Evolutionary conservation across 768 basidiomycete genomes (phyloP).

Genomic region (Pisolithus sp.): DNA sequence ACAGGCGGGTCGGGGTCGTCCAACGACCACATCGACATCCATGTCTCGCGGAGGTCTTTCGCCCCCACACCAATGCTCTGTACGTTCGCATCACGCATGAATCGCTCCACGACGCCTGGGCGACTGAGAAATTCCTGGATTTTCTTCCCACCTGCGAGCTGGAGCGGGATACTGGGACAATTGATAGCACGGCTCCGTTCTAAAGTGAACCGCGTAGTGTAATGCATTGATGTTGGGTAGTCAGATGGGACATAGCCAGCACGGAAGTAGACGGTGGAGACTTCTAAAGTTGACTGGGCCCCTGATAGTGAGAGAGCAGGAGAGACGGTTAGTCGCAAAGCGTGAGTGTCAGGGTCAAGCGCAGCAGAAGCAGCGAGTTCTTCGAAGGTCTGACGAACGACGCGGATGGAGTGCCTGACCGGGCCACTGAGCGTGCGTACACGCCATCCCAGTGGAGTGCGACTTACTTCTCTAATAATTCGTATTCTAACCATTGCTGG

Average conservation of each 20-base stretch:
- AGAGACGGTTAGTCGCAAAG: slow-evolving; percentile 31
- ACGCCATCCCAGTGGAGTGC: background rate
- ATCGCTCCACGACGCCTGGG: slow-evolving; percentile 66
- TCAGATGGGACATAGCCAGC: slow-evolving; percentile 83
- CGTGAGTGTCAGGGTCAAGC: slow-evolving; percentile 41
- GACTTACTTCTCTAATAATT: slow-evolving; percentile 68
- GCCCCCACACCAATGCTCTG: slow-evolving; percentile 22
- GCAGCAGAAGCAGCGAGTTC: slow-evolving; percentile 56
- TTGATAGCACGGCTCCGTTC: slow-evolving; percentile 86
- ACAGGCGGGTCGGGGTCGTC: slow-evolving; percentile 16
- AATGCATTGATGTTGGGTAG: slow-evolving; percentile 60
- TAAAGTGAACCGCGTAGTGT: slow-evolving; percentile 66
- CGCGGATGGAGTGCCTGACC: slow-evolving; percentile 63
- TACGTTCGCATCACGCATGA: slow-evolving; percentile 40
- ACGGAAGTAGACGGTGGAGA: slow-evolving; percentile 88
- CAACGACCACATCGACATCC: slow-evolving; percentile 88
- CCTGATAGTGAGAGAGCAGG: slow-evolving; percentile 17
- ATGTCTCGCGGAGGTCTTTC: slow-evolving; percentile 58
- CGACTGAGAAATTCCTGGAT: slow-evolving; percentile 83
- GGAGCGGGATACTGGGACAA: slow-evolving; percentile 84
- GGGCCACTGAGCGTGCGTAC: background rate
- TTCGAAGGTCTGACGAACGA: slow-evolving; percentile 70
- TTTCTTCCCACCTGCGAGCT: slow-evolving; percentile 95
- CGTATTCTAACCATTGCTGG: slow-evolving; percentile 84
- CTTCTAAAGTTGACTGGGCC: slow-evolving; percentile 39